A percentile compares a stretch with the other conserved stretches of the same genome.
Evolutionary conservation across 345 rosid genomes (phyloP).

Genomic region (Melastoma malabathricum): DNA sequence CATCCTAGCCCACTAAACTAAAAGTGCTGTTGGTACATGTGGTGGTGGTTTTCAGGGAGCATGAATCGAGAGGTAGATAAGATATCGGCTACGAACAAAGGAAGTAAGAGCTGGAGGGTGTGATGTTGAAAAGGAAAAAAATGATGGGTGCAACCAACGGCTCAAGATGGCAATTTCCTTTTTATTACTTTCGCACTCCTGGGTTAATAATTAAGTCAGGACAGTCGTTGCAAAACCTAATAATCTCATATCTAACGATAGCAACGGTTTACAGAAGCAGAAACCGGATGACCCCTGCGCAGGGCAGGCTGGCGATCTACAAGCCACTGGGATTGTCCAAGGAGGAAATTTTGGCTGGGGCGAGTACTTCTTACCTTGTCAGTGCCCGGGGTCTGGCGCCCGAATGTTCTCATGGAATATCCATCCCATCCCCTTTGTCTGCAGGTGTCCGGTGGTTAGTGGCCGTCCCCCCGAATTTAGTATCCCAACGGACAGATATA

Average conservation of each 20-base stretch:
- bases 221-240: background rate
- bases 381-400: background rate
- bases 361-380: constrained; percentile 23
- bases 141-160: constrained; percentile 33
- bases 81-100: background rate
- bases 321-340: constrained; percentile 38
- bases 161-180: constrained; percentile 48
- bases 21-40: no score
- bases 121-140: background rate
- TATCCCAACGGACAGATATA: no score
- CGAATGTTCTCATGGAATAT: background rate
- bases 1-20: no score
- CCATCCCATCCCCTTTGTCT: constrained; percentile 1
- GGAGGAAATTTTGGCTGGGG: constrained; percentile 59
- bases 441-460: constrained; percentile 42
- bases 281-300: constrained; percentile 34
- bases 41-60: no score
- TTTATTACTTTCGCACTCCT: background rate
- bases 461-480: no score
- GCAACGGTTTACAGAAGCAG: constrained; percentile 39
- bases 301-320: constrained; percentile 16
- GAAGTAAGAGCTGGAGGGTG: constrained; percentile 2
- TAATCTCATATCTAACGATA: background rate
- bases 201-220: background rate
- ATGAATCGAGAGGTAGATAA: no score